A percentile compares a stretch with the other conserved stretches of the same genome.
Evolutionary conservation across 2,329 filamentous ascomycete species (phyloP).

Genomic region (Neoascochyta sp.): DNA sequence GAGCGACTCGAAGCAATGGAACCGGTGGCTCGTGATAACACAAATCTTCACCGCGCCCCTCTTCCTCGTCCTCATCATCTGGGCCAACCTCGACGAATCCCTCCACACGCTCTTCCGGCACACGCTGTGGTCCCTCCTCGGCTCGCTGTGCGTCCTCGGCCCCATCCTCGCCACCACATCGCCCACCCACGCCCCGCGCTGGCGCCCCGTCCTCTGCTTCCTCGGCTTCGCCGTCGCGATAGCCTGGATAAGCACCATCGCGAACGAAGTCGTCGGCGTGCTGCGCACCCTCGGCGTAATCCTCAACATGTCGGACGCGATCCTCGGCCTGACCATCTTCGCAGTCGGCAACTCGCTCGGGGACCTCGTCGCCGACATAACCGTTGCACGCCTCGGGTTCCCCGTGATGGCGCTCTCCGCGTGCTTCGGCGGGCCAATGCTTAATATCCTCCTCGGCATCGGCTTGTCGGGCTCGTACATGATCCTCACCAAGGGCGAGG

Average conservation of each 20-base stretch:
- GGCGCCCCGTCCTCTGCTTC: constrained; percentile 77
- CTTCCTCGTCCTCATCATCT: constrained; percentile 74
- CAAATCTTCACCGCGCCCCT: constrained; percentile 85
- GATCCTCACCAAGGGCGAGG: constrained; percentile 67
- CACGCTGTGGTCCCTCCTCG: constrained; percentile 41
- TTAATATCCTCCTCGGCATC: constrained; percentile 93
- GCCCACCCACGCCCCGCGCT: constrained; percentile 63
- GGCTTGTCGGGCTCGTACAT: constrained; percentile 89
- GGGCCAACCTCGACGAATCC: constrained; percentile 62
- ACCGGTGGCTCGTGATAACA: constrained; percentile 80
- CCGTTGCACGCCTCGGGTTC: constrained; percentile 86
- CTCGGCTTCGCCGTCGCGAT: constrained; percentile 88
- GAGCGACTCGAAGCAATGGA: constrained; percentile 61
- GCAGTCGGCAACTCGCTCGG: constrained; percentile 94
- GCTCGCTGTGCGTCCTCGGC: constrained; percentile 63
- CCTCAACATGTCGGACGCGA: constrained; percentile 87
- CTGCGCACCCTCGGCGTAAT: constrained; percentile 92
- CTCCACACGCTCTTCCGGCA: constrained; percentile 58
- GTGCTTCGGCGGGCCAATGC: constrained; percentile 97
- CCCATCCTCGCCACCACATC: constrained; percentile 67
- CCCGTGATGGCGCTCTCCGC: constrained; percentile 94
- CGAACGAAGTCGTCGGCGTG: constrained; percentile 90
- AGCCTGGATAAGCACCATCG: constrained; percentile 94
- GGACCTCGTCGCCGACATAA: constrained; percentile 91
- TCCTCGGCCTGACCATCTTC: constrained; percentile 91